These are phyloP conservation scores for Xylaria sp. DNA, from an alignment of 495 filamentous ascomycete species.

Conservation along the genomic window DNA sequence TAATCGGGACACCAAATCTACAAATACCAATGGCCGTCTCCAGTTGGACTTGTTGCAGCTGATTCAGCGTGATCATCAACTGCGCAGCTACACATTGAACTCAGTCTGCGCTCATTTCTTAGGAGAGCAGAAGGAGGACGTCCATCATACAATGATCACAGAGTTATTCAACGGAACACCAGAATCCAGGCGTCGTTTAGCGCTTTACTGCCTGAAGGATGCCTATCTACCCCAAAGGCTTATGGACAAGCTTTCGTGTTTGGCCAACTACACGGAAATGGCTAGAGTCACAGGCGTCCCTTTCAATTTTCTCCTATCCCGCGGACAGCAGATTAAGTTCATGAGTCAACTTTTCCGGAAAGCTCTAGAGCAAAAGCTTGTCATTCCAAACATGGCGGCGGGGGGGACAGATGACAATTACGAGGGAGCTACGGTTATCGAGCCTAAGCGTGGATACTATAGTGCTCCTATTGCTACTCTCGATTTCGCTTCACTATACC, in stretches of 20 bases:
- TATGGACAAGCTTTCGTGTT: slow-evolving; percentile 96
- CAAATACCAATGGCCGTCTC: slow-evolving; percentile 91
- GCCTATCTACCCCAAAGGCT: slow-evolving; percentile 93
- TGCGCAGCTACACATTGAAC: slow-evolving; percentile 97
- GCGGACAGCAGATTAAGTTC: slow-evolving; percentile 97
- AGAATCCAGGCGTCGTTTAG: slow-evolving; percentile 86
- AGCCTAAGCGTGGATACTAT: slow-evolving; percentile 91
- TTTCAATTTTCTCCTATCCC: slow-evolving; percentile 90
- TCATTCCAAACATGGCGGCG: slow-evolving; percentile 82
- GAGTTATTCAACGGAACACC: slow-evolving; percentile 95
- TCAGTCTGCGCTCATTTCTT: slow-evolving; percentile 97
- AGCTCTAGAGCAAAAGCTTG: slow-evolving; percentile 86
- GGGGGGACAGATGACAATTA: slow-evolving; percentile 82
- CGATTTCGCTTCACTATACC: slow-evolving; percentile 98
- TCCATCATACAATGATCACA: slow-evolving; percentile 99
- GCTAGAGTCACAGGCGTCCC: slow-evolving; percentile 98
- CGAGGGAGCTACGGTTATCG: slow-evolving; percentile 97
- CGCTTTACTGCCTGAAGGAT: slow-evolving; percentile 97
- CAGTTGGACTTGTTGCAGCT: slow-evolving; percentile 94
- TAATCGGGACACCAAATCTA: slow-evolving; percentile 89
- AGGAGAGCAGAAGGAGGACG: slow-evolving; percentile 98
- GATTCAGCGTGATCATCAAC: slow-evolving; percentile 90
- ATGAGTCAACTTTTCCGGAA: slow-evolving; percentile 97
- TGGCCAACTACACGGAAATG: slow-evolving; percentile 99
- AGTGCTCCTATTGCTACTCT: slow-evolving; percentile 93